Evolutionary conservation across 768 basidiomycete genomes (phyloP), one percentile per base, ranked within the genome.

Genomic region (Xerocomus brunneocitrinus): DNA sequence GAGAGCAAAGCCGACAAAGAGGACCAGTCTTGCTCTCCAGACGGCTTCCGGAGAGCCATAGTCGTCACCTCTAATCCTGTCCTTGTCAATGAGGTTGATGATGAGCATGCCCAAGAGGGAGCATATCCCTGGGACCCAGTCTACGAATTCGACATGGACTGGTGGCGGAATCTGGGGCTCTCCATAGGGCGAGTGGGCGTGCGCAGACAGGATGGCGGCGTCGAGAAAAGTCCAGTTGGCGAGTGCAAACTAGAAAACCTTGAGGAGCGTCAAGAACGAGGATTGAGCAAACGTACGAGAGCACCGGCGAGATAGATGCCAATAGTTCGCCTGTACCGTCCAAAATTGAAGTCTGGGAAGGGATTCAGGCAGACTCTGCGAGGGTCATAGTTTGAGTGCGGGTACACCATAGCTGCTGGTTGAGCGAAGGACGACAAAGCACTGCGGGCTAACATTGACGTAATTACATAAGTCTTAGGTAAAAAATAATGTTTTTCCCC

Each of bases 121-220:
- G 71, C 87, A 93, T 61, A 98, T 83, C 22, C 95, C 95, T 0
- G 95, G 93, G n/a, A 97, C 76, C 97, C 97, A 99, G 76, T 98
- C 97, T 51, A 92, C 84, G 67, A 98, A 97, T 12, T 80, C 75
- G 67, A 99, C 90, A 63, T 92, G 92, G 12, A 89, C 83, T 8
- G 85, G 86, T 1, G 82, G 75, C 0, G 83, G 80, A 48, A 83
- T 76, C 60, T 86, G 78, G 3, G 87, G 87, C 4, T 84, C 78
- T 36, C 82, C 85, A 57, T 81, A 81, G 3, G 91, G 89, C 1
- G 89, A 73, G 50, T 81, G 82, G 0, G 92, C 91, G 62, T 95
- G 91, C 3, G 89, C 83, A 9, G 94, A 97, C 38, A 93, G 79
- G 50, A 98, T 85, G 24, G 87, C 85, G 13, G 97, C 95, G 62